Evolutionary conservation across 225 moss, liverwort and hornwort species (phyloP).

Genomic region (Bryoerythrophyllum caledonicum): DNA sequence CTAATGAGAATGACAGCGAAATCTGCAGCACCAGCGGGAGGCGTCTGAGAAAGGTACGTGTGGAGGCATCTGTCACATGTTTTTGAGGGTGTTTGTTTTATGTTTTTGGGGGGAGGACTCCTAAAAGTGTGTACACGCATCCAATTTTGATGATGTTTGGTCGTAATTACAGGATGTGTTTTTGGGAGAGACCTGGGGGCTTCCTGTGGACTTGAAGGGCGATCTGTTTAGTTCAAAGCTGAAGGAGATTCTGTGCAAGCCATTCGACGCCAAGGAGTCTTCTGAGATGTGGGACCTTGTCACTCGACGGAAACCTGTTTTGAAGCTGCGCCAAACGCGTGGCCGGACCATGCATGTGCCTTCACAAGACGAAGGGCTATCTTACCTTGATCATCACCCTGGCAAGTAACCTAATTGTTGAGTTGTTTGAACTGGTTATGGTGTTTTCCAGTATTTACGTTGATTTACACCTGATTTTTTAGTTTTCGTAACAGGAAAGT

Average conservation of each 20-base stretch:
- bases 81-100: too few relatives aligned
- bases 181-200: slow-evolving; percentile 43
- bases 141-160: background rate
- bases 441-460: slow-evolving; percentile 5
- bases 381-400: slow-evolving; percentile 73
- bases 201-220: slow-evolving; percentile 48
- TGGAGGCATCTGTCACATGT: too few relatives aligned
- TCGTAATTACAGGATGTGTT: slow-evolving; percentile 27
- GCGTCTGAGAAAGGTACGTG: slow-evolving; percentile 29
- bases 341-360: slow-evolving; percentile 60
- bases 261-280: slow-evolving; percentile 46
- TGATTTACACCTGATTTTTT: background rate
- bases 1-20: slow-evolving; percentile 23
- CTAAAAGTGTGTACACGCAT: background rate
- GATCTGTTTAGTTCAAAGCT: slow-evolving; percentile 45
- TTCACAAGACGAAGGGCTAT: slow-evolving; percentile 48
- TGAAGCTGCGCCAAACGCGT: slow-evolving; percentile 59
- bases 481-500: slow-evolving; percentile 6
- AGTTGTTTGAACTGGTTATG: background rate
- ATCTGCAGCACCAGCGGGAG: slow-evolving; percentile 21
- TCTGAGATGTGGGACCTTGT: slow-evolving; percentile 45
- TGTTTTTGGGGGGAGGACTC: too few relatives aligned
- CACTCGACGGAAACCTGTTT: slow-evolving; percentile 48
- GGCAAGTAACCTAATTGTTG: slow-evolving; percentile 31
- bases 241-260: slow-evolving; percentile 40